Percentiles rank a stretch among this genome's conserved stretches.
Evolutionary conservation across 208 protist genomes (phyloP).

Genomic region (Leishmania amazonensis): DNA sequence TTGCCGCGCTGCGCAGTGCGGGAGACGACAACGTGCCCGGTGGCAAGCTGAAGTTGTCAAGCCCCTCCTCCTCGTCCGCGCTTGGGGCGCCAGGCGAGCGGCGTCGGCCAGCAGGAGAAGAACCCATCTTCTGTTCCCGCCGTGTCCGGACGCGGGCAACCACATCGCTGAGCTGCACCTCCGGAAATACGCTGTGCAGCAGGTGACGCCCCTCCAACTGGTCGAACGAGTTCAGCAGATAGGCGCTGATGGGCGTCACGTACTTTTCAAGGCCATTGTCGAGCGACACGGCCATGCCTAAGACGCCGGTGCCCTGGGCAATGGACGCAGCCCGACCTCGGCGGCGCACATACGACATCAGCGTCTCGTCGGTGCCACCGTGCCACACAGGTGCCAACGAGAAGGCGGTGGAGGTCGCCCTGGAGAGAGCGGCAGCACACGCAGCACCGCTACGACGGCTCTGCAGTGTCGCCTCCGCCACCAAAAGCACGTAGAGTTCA

Average conservation of each 20-base stretch:
- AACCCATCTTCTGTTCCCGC: neutral
- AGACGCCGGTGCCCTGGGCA: slow-evolving; percentile 6
- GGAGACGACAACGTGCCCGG: slow-evolving; percentile 23
- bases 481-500: slow-evolving; percentile 20
- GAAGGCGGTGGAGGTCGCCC: neutral
- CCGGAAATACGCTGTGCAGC: slow-evolving; percentile 28
- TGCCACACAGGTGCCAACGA: slow-evolving; percentile 10
- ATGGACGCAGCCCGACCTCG: slow-evolving; percentile 15
- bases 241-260: slow-evolving; percentile 19
- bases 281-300: neutral
- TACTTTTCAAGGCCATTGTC: slow-evolving; percentile 31
- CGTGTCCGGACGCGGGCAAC: slow-evolving; percentile 17
- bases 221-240: slow-evolving; percentile 28
- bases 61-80: neutral
- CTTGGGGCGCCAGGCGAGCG: neutral
- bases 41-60: slow-evolving; percentile 26
- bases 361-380: slow-evolving; percentile 18
- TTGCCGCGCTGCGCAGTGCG: slow-evolving; percentile 12
- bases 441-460: neutral
- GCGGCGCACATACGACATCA: slow-evolving; percentile 18
- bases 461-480: slow-evolving; percentile 18
- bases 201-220: slow-evolving; percentile 29
- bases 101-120: neutral
- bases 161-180: slow-evolving; percentile 35
- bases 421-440: neutral